Evolutionary conservation across 2,329 filamentous ascomycete genomes (phyloP).

Genomic region (Colletotrichum musicola): DNA sequence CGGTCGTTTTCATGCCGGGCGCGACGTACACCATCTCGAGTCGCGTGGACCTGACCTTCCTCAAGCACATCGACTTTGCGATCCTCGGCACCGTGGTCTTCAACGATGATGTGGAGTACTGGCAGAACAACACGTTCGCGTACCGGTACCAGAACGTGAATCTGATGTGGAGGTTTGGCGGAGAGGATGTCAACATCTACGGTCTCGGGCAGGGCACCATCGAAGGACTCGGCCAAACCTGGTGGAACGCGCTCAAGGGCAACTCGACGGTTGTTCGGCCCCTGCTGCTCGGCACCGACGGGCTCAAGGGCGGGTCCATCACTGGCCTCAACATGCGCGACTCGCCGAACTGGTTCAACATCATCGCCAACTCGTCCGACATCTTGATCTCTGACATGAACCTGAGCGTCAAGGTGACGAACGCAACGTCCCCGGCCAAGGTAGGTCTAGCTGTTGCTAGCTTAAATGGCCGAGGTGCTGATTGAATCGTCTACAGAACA

Average conservation of each 20-base stretch:
- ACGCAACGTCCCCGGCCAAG: conserved; percentile 49
- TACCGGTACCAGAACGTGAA: conserved; percentile 75
- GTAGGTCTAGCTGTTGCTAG: not conserved
- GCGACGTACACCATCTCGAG: conserved; percentile 72
- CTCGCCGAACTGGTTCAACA: conserved; percentile 62
- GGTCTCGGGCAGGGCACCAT: conserved; percentile 56
- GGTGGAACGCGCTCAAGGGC: conserved; percentile 41
- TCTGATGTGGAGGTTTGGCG: conserved; percentile 47
- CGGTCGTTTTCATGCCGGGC: conserved; percentile 66
- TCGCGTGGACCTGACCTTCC: conserved; percentile 73
- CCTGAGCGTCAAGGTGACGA: conserved; percentile 51
- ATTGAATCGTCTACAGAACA: conserved; percentile 64
- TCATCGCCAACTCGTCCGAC: conserved; percentile 74
- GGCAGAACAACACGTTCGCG: conserved; percentile 73
- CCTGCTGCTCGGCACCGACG: conserved; percentile 71
- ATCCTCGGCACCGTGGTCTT: conserved; percentile 70
- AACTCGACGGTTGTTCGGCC: conserved; percentile 45
- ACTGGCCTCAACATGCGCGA: conserved; percentile 59
- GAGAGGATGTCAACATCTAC: conserved; percentile 69
- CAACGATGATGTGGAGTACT: conserved; percentile 75
- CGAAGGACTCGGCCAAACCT: not conserved
- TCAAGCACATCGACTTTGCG: conserved; percentile 73
- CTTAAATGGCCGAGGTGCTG: not conserved
- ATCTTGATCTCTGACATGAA: conserved; percentile 73
- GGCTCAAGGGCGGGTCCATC: not conserved